phyloP scores from a whole-genome alignment of 345 rosid genomes.

The Gossypium bickii region DNA sequence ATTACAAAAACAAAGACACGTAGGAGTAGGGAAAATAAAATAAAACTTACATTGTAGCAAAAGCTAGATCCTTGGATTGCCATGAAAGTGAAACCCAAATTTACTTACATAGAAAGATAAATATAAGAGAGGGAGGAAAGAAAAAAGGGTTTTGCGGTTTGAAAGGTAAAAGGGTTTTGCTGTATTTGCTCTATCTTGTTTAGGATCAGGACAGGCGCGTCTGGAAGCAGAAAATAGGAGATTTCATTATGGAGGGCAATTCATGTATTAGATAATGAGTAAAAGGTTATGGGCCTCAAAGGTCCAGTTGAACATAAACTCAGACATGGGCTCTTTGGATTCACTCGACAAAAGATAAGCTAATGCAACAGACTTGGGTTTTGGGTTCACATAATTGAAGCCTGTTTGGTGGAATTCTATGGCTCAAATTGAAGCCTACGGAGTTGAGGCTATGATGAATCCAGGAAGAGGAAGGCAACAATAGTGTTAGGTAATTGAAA shows the following conservation, averaged over 20 bases:
- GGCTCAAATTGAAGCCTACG: no score
- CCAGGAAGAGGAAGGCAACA: background rate
- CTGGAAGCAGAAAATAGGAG: background rate
- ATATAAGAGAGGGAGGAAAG: background rate
- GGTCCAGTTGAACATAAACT: background rate
- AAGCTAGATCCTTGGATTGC: constrained; percentile 7
- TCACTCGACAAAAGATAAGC: background rate
- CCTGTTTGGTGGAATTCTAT: background rate
- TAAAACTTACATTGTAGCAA: constrained; percentile 5
- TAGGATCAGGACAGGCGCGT: background rate
- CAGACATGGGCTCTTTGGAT: background rate
- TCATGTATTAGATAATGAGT: background rate
- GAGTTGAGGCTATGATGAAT: no score
- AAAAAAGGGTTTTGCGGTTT: background rate
- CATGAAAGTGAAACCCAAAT: constrained; percentile 1
- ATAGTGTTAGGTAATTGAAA: background rate
- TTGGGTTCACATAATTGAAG: background rate
- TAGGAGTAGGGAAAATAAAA: background rate
- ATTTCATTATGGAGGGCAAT: background rate
- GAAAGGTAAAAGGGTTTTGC: background rate
- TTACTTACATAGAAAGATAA: background rate
- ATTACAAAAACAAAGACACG: background rate
- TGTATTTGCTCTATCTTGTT: background rate
- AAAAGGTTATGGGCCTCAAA: background rate
- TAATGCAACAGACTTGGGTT: background rate